These are phyloP conservation scores for Citropsis articulata DNA, from an alignment of 345 rosid genomes.

Conservation along the genomic window DNA sequence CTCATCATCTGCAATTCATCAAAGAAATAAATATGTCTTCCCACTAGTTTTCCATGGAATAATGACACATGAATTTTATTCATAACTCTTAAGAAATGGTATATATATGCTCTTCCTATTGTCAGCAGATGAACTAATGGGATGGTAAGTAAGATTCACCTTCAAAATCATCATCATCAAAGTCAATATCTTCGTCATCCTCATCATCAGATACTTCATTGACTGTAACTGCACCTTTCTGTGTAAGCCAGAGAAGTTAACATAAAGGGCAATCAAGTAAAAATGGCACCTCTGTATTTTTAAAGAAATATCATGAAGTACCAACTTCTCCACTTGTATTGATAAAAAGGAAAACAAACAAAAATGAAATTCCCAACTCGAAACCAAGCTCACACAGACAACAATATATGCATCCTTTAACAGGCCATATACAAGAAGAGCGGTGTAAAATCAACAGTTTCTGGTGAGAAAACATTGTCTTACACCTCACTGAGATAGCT, in stretches of 20 bases:
- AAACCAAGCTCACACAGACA: background rate
- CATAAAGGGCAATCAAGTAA: background rate
- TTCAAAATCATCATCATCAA: slow-evolving; percentile 93
- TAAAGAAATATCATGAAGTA: background rate
- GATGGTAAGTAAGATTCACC: slow-evolving; percentile 35
- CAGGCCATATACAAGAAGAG: background rate
- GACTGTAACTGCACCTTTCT: slow-evolving; percentile 70
- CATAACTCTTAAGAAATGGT: background rate
- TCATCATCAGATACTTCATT: slow-evolving; percentile 64
- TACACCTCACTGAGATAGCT: background rate
- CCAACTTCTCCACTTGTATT: background rate
- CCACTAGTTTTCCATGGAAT: background rate
- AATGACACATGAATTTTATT: background rate
- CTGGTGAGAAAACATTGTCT: background rate
- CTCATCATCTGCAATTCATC: slow-evolving; percentile 62
- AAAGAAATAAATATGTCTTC: background rate
- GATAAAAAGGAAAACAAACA: background rate
- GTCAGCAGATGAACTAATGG: background rate
- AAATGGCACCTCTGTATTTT: background rate
- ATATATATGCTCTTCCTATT: background rate
- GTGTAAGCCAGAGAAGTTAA: slow-evolving; percentile 21
- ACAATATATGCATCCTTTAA: background rate
- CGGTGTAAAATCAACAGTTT: background rate
- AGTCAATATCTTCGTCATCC: slow-evolving; percentile 84
- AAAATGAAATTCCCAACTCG: background rate